Conservation (phyloP, 1,139 yeast genomes). For the Geotrichum citri-aurantii region DNA sequence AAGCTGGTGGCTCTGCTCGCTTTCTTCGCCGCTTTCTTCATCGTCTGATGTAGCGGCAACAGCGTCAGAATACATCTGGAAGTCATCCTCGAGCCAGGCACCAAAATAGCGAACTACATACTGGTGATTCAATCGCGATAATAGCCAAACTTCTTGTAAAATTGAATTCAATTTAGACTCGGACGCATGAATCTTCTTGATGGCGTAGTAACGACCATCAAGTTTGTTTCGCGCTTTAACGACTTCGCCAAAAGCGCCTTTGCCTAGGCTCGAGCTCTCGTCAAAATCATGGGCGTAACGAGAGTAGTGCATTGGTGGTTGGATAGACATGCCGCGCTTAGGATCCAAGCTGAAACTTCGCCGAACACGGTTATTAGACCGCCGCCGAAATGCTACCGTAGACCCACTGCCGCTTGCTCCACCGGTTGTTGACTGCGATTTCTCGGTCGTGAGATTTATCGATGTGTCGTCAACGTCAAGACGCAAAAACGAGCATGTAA, state of each 20-base stretch:
- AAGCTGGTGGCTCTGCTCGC: conserved; percentile 4
- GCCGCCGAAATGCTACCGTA: conserved; percentile 13
- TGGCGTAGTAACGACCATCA: conserved; percentile 93
- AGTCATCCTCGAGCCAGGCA: conserved; percentile 87
- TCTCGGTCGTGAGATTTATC: neutral
- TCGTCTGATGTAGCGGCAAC: conserved; percentile 22
- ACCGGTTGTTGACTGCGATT: neutral
- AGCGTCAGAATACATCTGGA: conserved; percentile 22
- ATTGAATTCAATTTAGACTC: conserved; percentile 74
- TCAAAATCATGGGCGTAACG: conserved; percentile 82
- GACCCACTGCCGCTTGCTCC: neutral
- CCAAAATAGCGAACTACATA: conserved; percentile 94
- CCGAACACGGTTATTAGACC: conserved; percentile 11
- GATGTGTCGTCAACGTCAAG: conserved; percentile 5
- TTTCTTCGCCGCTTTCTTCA: conserved; percentile 11
- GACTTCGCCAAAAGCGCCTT: conserved; percentile 97
- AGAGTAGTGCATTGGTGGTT: conserved; percentile 36
- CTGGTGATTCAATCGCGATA: conserved; percentile 89
- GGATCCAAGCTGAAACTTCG: conserved; percentile 19
- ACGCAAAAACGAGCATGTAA: conserved; percentile 18
- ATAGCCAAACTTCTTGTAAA: conserved; percentile 81
- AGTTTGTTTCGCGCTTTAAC: conserved; percentile 88
- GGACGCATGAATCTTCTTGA: conserved; percentile 82
- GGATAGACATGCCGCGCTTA: conserved; percentile 7
- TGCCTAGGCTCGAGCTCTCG: conserved; percentile 85